Percentiles rank a stretch among this genome's conserved stretches.
Evolutionary conservation across 1,284 basidiomycete species (phyloP).

Genomic region (Marasmius sp.): DNA sequence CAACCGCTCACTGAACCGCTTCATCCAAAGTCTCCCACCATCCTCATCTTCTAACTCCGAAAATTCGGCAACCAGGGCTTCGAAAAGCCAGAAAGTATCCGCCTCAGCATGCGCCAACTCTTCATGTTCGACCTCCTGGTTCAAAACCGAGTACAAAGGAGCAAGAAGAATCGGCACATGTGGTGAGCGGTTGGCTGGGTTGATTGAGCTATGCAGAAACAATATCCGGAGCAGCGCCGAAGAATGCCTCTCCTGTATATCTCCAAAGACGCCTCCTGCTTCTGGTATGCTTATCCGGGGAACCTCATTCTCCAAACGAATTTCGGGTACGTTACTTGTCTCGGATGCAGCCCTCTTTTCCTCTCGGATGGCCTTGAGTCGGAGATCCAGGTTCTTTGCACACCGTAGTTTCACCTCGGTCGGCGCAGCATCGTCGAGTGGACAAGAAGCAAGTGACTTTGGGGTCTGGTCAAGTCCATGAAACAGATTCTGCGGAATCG

Average conservation of each 20-base stretch:
- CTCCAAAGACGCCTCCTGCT: constrained; percentile 41
- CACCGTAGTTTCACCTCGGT: constrained; percentile 49
- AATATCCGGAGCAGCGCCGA: constrained; percentile 68
- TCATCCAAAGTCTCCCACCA: constrained; percentile 60
- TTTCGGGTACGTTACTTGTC: constrained; percentile 50
- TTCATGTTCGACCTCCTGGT: constrained; percentile 58
- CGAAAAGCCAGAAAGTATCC: constrained; percentile 80
- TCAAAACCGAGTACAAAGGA: constrained; percentile 63
- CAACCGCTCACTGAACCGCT: constrained; percentile 60
- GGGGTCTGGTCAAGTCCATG: constrained; percentile 47
- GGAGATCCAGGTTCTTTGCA: constrained; percentile 51
- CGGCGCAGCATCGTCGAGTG: constrained; percentile 52
- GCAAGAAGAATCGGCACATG: constrained; percentile 67
- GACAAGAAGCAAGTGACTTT: constrained; percentile 44
- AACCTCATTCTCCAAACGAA: constrained; percentile 44
- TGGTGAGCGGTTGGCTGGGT: constrained; percentile 68
- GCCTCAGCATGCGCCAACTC: constrained; percentile 71
- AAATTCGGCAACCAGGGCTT: constrained; percentile 70
- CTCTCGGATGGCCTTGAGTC: constrained; percentile 48
- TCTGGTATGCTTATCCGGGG: constrained; percentile 41
- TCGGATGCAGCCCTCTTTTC: constrained; percentile 15
- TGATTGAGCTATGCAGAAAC: constrained; percentile 70
- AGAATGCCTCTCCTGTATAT: constrained; percentile 58
- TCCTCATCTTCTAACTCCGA: constrained; percentile 69
- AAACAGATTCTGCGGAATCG: constrained; percentile 55